A percentile compares a stretch with the other conserved stretches of the same genome.
These are phyloP conservation scores for Dactylellina cionopaga DNA, from an alignment of 2,329 filamentous ascomycete genomes.

Conservation along the genomic window DNA sequence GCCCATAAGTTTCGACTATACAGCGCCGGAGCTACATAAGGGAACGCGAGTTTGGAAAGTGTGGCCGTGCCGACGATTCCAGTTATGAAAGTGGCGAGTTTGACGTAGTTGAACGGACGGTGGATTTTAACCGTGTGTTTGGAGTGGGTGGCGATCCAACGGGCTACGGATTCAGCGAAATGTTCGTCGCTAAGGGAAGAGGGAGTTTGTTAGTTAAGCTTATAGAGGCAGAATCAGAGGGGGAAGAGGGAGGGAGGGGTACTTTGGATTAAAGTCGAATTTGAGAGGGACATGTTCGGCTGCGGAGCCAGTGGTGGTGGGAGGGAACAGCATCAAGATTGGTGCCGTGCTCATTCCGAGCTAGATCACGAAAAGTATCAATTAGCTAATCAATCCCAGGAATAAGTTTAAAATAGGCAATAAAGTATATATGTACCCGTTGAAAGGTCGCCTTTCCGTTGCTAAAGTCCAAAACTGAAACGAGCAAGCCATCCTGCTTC, in stretches of 20 bases:
- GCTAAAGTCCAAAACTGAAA: constrained; percentile 85
- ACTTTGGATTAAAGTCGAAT: constrained; percentile 65
- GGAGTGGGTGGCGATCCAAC: constrained; percentile 81
- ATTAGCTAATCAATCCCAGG: constrained; percentile 26
- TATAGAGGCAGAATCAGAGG: constrained; percentile 77
- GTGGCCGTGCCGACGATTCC: constrained; percentile 76
- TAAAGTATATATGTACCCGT: constrained; percentile 59
- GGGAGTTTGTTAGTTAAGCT: not conserved
- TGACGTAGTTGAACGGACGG: constrained; percentile 87
- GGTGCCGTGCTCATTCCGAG: constrained; percentile 93
- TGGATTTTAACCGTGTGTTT: constrained; percentile 80
- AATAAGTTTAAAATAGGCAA: constrained; percentile 49
- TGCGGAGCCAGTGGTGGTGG: constrained; percentile 71
- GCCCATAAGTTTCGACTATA: constrained; percentile 96
- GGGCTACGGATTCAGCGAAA: constrained; percentile 55
- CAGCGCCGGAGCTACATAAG: constrained; percentile 81
- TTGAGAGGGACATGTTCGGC: constrained; percentile 75
- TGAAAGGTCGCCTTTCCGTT: constrained; percentile 87
- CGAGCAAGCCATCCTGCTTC: constrained; percentile 76
- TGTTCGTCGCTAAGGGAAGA: constrained; percentile 8
- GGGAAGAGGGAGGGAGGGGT: constrained; percentile 69
- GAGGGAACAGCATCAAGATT: constrained; percentile 85
- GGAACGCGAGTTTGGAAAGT: constrained; percentile 75
- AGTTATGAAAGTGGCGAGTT: constrained; percentile 74
- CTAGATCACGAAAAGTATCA: constrained; percentile 63